Conservation (phyloP, 2,329 filamentous ascomycete species). For the Xylariaceae sp. region DNA sequence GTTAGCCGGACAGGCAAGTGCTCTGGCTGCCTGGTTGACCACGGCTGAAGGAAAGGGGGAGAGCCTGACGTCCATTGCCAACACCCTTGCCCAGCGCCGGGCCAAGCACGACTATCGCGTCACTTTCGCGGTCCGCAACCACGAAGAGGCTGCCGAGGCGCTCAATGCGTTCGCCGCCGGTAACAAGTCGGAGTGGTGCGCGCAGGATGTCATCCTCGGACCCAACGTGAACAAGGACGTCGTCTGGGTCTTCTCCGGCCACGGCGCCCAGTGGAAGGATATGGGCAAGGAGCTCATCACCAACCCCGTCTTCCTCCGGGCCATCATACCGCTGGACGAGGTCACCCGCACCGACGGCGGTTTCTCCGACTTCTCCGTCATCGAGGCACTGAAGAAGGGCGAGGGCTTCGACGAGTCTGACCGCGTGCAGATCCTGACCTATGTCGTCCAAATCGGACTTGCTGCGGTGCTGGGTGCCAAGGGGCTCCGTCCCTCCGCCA, state of each 20-base stretch:
- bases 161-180: constrained; percentile 7
- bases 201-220: constrained; percentile 6
- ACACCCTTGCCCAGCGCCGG: constrained; percentile 9
- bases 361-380: constrained; percentile 22
- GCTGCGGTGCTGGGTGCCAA: constrained; percentile 27
- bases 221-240: constrained; percentile 14
- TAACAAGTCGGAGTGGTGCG: constrained; percentile 5
- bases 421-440: constrained; percentile 31
- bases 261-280: constrained; percentile 37
- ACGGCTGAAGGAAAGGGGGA: background rate
- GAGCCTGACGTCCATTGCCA: constrained; percentile 5
- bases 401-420: constrained; percentile 26
- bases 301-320: constrained; percentile 22
- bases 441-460: constrained; percentile 33
- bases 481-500: constrained; percentile 30
- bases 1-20: constrained; percentile 4
- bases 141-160: constrained; percentile 6
- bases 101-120: constrained; percentile 13
- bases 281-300: constrained; percentile 36
- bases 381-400: constrained; percentile 16
- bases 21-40: constrained; percentile 5
- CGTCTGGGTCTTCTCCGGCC: constrained; percentile 38
- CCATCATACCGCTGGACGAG: constrained; percentile 26
- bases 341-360: constrained; percentile 19
- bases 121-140: constrained; percentile 5